These are phyloP conservation scores for Sclerotinia sclerotiorum DNA, from an alignment of 2,329 filamentous ascomycete species.

Conservation along the genomic window DNA sequence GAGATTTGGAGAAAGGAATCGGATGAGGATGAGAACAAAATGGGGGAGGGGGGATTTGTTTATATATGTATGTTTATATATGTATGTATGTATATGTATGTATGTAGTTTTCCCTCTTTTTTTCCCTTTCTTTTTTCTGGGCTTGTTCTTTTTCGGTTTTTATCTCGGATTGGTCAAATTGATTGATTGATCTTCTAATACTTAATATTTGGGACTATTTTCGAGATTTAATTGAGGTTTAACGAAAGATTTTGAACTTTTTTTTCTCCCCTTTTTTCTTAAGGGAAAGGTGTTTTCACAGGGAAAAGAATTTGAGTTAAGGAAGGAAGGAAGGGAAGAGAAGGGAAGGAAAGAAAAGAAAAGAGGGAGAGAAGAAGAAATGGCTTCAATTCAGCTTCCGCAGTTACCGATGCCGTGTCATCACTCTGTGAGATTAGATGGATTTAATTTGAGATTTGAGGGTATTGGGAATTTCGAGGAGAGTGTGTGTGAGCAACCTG, in stretches of 20 bases:
- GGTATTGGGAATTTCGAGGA: too few relatives aligned
- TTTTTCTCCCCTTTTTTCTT: neutral
- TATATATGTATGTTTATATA: neutral
- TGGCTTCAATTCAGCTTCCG: neutral
- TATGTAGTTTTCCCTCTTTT: neutral
- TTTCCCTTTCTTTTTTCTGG: neutral
- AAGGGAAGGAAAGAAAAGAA: too few relatives aligned
- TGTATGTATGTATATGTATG: neutral
- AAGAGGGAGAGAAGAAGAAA: neutral
- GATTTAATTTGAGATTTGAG: neutral
- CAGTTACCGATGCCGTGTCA: neutral
- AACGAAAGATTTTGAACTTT: too few relatives aligned
- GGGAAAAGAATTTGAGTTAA: too few relatives aligned
- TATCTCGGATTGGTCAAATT: neutral
- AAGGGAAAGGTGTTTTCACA: too few relatives aligned
- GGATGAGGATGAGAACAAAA: too few relatives aligned
- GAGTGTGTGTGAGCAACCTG: constrained; percentile 3
- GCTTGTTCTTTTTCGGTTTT: neutral
- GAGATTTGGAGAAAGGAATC: too few relatives aligned
- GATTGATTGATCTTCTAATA: too few relatives aligned
- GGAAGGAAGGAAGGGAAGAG: too few relatives aligned
- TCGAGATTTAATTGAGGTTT: too few relatives aligned
- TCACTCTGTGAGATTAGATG: neutral
- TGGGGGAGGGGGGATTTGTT: neutral
- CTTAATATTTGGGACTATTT: too few relatives aligned